phyloP scores from a whole-genome alignment of 768 basidiomycete genomes.

The Hydnomerulius pinastri region DNA sequence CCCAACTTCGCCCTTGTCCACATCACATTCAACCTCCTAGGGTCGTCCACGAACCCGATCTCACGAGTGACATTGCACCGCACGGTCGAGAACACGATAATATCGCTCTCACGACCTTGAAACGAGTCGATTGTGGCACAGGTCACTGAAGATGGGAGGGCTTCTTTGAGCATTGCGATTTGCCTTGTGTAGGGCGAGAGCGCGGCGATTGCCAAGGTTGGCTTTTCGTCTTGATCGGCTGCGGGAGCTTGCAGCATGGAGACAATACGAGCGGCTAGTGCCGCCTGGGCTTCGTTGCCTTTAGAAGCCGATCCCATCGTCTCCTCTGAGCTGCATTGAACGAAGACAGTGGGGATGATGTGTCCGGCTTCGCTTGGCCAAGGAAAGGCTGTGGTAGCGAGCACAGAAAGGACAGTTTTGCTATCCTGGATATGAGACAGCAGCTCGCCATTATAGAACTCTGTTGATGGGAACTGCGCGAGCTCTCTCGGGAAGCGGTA shows the following conservation, averaged over 20 bases:
- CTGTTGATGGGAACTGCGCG: constrained; percentile 59
- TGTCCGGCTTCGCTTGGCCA: constrained; percentile 49
- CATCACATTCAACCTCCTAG: constrained; percentile 63
- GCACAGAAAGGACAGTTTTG: constrained; percentile 37
- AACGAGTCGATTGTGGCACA: constrained; percentile 44
- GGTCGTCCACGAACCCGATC: constrained; percentile 64
- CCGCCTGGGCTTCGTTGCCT: constrained; percentile 60
- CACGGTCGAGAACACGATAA: constrained; percentile 66
- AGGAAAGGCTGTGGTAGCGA: constrained; percentile 48
- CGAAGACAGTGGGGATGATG: constrained; percentile 55
- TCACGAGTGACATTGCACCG: constrained; percentile 60
- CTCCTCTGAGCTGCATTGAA: constrained; percentile 59
- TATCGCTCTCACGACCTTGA: constrained; percentile 68
- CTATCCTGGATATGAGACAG: constrained; percentile 45
- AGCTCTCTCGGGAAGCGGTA: constrained; percentile 64
- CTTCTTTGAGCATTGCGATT: constrained; percentile 44
- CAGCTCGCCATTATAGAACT: constrained; percentile 62
- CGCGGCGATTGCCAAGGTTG: not conserved
- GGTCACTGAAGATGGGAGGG: constrained; percentile 27
- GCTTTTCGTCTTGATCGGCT: not conserved
- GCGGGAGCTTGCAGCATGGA: constrained; percentile 37
- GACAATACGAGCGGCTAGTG: constrained; percentile 49
- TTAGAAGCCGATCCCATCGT: constrained; percentile 61
- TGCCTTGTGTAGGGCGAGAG: constrained; percentile 66
- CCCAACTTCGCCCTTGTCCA: constrained; percentile 66